Conservation (phyloP, 2,329 filamentous ascomycete species). For the Colletotrichum coccodes region DNA sequence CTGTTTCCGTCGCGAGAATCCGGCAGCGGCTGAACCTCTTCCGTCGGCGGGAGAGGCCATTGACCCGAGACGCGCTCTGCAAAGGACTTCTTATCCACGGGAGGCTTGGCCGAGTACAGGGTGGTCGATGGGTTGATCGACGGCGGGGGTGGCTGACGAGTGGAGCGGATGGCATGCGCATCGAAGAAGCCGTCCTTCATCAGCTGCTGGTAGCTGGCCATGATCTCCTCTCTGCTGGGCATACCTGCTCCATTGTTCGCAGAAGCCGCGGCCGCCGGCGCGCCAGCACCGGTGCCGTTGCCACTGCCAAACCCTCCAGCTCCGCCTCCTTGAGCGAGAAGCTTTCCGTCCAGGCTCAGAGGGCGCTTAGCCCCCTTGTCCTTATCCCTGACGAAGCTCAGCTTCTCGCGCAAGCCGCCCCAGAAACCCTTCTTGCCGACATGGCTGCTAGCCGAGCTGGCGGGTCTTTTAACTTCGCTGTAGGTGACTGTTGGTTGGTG, state of each 20-base stretch:
- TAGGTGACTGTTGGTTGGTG: slow-evolving; percentile 26
- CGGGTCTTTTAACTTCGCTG: slow-evolving; percentile 29
- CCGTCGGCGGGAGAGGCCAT: slow-evolving; percentile 36
- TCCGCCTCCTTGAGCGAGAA: slow-evolving; percentile 21
- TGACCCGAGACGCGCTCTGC: slow-evolving; percentile 31
- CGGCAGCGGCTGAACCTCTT: slow-evolving; percentile 26
- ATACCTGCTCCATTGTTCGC: slow-evolving; percentile 38
- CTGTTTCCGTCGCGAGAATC: slow-evolving; percentile 60
- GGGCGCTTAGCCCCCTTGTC: slow-evolving; percentile 34
- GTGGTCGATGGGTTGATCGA: slow-evolving; percentile 25
- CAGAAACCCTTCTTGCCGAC: slow-evolving; percentile 41
- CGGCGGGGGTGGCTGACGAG: slow-evolving; percentile 54
- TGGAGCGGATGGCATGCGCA: slow-evolving; percentile 66
- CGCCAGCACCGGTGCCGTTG: not conserved
- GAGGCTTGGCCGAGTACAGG: slow-evolving; percentile 24
- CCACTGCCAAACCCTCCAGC: slow-evolving; percentile 11
- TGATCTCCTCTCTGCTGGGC: slow-evolving; percentile 59
- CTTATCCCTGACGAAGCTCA: slow-evolving; percentile 36
- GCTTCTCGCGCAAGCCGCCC: slow-evolving; percentile 40
- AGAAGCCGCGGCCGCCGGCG: slow-evolving; percentile 2
- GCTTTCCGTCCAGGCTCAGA: slow-evolving; percentile 34
- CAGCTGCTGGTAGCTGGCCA: slow-evolving; percentile 66
- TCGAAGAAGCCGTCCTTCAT: slow-evolving; percentile 68
- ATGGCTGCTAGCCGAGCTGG: slow-evolving; percentile 31
- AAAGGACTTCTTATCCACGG: slow-evolving; percentile 28